phyloP scores from a whole-genome alignment of 2,329 filamentous ascomycete species.

The Aspergillus sp. region DNA sequence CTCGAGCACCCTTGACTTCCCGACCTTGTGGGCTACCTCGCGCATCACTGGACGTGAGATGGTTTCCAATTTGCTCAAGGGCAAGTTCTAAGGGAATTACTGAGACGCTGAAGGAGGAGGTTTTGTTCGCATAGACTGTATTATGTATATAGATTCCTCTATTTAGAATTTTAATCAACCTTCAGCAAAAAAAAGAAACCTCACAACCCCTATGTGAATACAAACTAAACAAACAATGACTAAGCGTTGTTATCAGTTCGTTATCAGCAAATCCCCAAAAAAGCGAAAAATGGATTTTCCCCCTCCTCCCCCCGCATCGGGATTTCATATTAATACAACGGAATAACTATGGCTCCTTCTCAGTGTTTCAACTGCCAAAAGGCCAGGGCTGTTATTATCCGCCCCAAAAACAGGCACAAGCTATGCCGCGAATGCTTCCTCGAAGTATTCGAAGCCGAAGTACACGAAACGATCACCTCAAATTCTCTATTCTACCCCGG shows the following conservation, averaged over 20 bases:
- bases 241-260: constrained; percentile 15
- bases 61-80: constrained; percentile 66
- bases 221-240: constrained; percentile 19
- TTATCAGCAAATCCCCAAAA: constrained; percentile 8
- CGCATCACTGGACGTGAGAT: constrained; percentile 74
- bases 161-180: background rate
- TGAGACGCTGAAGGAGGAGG: background rate
- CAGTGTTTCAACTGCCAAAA: constrained; percentile 74
- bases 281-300: constrained; percentile 11
- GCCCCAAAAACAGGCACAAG: constrained; percentile 92
- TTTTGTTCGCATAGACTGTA: constrained; percentile 3
- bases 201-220: background rate
- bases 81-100: constrained; percentile 61
- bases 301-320: constrained; percentile 5
- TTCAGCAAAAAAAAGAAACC: background rate
- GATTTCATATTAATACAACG: background rate
- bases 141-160: constrained; percentile 2
- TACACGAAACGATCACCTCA: constrained; percentile 85
- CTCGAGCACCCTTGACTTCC: constrained; percentile 77
- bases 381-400: constrained; percentile 80
- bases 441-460: constrained; percentile 82
- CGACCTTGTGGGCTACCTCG: constrained; percentile 79
- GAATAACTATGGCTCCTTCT: constrained; percentile 67
- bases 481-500: constrained; percentile 79
- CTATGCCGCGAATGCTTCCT: constrained; percentile 91